A percentile compares a stretch with the other conserved stretches of the same genome.
Conservation (phyloP, 768 basidiomycete species). For the Lactarius deliciosus region DNA sequence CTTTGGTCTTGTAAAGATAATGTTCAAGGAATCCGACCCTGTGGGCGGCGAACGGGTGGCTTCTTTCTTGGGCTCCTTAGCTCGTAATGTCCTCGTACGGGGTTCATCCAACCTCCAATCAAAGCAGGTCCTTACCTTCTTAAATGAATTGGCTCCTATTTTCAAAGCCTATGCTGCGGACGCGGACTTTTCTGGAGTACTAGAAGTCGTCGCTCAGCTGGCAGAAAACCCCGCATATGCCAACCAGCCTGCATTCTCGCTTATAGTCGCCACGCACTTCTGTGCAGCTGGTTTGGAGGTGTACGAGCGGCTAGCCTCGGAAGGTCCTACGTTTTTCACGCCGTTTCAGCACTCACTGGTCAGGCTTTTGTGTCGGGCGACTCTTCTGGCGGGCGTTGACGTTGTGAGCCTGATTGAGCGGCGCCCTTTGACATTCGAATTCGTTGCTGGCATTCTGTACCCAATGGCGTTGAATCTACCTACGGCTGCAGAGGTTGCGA, state of each 20-base stretch:
- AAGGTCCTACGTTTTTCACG: conserved; percentile 35
- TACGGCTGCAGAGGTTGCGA: conserved; percentile 46
- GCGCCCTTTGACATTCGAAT: conserved; percentile 53
- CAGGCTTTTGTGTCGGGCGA: conserved; percentile 37
- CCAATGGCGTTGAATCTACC: conserved; percentile 58
- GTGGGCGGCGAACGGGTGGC: conserved; percentile 44
- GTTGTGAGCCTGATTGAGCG: conserved; percentile 57
- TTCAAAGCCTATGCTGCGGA: conserved; percentile 48
- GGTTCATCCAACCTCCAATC: conserved; percentile 36
- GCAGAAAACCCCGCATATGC: conserved; percentile 47
- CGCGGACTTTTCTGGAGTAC: conserved; percentile 59
- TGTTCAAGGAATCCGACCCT: conserved; percentile 53
- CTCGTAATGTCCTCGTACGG: conserved; percentile 49
- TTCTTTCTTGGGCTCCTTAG: conserved; percentile 53
- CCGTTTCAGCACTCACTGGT: conserved; percentile 35
- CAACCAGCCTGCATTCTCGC: conserved; percentile 52
- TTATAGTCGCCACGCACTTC: conserved; percentile 37
- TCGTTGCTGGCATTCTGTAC: conserved; percentile 62
- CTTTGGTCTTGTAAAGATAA: conserved; percentile 54
- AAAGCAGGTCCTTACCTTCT: conserved; percentile 52
- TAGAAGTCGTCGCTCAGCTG: conserved; percentile 51
- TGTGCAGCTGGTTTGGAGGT: conserved; percentile 40
- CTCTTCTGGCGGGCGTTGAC: conserved; percentile 52
- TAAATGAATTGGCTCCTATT: conserved; percentile 57
- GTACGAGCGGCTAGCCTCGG: conserved; percentile 38